A percentile compares a stretch with the other conserved stretches of the same genome.
phyloP scores from a whole-genome alignment of 2,329 filamentous ascomycete genomes.

The Talaromyces funiculosus region DNA sequence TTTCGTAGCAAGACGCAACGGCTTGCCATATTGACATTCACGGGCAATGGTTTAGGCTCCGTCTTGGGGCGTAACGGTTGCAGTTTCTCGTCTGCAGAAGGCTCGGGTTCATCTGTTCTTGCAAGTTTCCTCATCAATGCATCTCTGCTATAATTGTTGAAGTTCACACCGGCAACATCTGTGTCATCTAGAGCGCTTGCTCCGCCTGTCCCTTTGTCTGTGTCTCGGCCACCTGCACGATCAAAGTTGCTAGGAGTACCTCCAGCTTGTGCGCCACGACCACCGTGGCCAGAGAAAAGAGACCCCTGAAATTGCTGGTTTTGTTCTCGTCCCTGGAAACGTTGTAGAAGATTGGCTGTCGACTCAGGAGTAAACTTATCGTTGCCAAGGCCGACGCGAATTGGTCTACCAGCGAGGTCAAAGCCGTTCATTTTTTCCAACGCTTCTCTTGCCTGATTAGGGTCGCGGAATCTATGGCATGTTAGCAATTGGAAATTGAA shows the following conservation, averaged over 20 bases:
- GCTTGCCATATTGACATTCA: constrained; percentile 86
- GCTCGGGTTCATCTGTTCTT: constrained; percentile 77
- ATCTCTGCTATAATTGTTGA: constrained; percentile 98
- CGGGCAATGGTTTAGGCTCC: constrained; percentile 69
- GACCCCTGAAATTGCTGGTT: constrained; percentile 72
- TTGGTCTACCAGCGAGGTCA: constrained; percentile 92
- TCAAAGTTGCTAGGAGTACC: constrained; percentile 71
- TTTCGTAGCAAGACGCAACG: constrained; percentile 92
- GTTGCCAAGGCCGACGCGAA: constrained; percentile 97
- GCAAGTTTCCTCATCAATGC: constrained; percentile 98
- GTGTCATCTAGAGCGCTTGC: constrained; percentile 95
- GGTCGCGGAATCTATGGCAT: constrained; percentile 71
- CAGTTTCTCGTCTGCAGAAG: constrained; percentile 57
- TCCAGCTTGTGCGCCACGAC: constrained; percentile 75
- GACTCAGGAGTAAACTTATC: constrained; percentile 99
- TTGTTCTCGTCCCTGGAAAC: constrained; percentile 72
- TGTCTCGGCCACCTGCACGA: constrained; percentile 79
- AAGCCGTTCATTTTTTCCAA: constrained; percentile 99
- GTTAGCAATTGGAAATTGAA: not conserved
- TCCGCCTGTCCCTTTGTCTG: constrained; percentile 78
- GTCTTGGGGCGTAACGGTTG: constrained; percentile 72
- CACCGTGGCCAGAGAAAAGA: constrained; percentile 82
- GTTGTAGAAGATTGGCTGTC: constrained; percentile 84
- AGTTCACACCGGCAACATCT: constrained; percentile 96
- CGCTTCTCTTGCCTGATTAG: constrained; percentile 84